Conservation (phyloP, 2,329 filamentous ascomycete species). For the Phoma sp. region DNA sequence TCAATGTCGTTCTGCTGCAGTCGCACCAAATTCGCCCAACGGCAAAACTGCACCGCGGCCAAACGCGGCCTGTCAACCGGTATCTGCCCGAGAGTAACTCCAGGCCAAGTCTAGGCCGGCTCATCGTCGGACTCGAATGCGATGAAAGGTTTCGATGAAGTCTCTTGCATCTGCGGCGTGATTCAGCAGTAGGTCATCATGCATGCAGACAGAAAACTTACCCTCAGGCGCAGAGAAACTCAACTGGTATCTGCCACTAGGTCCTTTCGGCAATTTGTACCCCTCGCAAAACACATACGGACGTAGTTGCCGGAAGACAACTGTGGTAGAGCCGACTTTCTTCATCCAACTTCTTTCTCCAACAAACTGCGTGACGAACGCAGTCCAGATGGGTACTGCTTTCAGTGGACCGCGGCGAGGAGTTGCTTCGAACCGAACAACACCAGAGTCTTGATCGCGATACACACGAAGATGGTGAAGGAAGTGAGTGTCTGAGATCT, state of each 20-base stretch:
- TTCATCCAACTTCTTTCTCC: constrained; percentile 58
- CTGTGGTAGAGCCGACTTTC: constrained; percentile 49
- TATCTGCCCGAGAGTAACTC: background rate
- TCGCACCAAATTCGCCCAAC: constrained; percentile 12
- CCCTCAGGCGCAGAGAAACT: constrained; percentile 44
- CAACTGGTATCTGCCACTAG: constrained; percentile 42
- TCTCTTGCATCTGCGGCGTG: constrained; percentile 32
- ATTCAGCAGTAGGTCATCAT: background rate
- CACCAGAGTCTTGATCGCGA: constrained; percentile 58
- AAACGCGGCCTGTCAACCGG: constrained; percentile 4
- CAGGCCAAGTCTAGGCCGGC: background rate
- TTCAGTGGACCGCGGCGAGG: constrained; percentile 61
- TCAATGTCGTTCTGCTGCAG: background rate
- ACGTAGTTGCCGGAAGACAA: constrained; percentile 60
- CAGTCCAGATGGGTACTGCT: constrained; percentile 67
- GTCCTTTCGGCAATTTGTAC: constrained; percentile 51
- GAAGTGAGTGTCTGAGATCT: constrained; percentile 61
- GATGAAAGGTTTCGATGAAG: constrained; percentile 44
- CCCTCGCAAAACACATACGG: constrained; percentile 62
- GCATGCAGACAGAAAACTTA: constrained; percentile 19
- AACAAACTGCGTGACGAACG: constrained; percentile 53
- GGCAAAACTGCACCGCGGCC: constrained; percentile 2
- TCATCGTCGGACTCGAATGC: constrained; percentile 28
- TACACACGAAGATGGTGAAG: constrained; percentile 64
- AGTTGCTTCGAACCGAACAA: constrained; percentile 65